phyloP scores from a whole-genome alignment of 805 yeast species.

The Kregervanrija pseudodelftensis region DNA sequence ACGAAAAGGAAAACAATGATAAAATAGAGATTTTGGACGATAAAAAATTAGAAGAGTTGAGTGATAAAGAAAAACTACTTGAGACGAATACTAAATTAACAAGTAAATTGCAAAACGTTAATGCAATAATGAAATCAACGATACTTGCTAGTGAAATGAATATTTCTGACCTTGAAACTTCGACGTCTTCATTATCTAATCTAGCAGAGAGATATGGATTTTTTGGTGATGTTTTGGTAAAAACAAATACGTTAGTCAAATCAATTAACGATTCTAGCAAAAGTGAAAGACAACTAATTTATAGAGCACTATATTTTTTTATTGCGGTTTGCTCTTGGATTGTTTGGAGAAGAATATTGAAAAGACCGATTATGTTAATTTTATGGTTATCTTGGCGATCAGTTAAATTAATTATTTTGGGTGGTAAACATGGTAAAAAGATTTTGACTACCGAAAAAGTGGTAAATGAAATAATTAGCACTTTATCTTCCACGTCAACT shows the following conservation, averaged over 20 bases:
- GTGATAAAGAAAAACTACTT: conserved; percentile 35
- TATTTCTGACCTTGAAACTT: conserved; percentile 39
- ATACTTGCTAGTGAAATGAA: conserved; percentile 46
- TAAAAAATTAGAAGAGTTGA: conserved; percentile 18
- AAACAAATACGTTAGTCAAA: conserved; percentile 39
- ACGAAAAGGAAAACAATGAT: conserved; percentile 10
- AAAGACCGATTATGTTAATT: conserved; percentile 35
- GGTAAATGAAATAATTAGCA: not conserved
- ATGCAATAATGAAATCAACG: conserved; percentile 41
- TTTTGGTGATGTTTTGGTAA: conserved; percentile 34
- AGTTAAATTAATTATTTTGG: conserved; percentile 7
- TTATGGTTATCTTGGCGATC: conserved; percentile 37
- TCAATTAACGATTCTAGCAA: conserved; percentile 47
- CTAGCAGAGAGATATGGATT: conserved; percentile 36
- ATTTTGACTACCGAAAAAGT: no score
- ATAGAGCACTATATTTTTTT: conserved; percentile 40
- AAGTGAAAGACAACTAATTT: conserved; percentile 41
- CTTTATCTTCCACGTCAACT: no score
- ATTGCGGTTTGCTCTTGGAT: conserved; percentile 41
- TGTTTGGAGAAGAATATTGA: conserved; percentile 40
- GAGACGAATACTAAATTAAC: conserved; percentile 42
- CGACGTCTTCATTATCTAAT: conserved; percentile 33
- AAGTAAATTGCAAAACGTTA: conserved; percentile 38
- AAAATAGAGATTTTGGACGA: conserved; percentile 16
- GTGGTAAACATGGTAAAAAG: not conserved